phyloP scores from a whole-genome alignment of 2,329 filamentous ascomycete genomes.

The Penicillium sp. region DNA sequence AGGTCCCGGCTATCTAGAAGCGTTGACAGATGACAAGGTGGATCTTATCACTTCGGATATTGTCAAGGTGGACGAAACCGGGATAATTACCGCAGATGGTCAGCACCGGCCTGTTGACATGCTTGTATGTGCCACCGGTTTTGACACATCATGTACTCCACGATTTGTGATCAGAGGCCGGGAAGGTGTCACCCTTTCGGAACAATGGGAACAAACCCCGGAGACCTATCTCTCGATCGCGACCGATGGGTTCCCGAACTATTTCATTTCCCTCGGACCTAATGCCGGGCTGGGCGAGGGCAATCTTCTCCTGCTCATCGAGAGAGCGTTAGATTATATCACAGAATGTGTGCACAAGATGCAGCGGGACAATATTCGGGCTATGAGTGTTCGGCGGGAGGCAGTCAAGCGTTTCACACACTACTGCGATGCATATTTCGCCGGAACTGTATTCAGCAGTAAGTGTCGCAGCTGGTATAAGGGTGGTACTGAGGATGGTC shows the following conservation, averaged over 20 bases:
- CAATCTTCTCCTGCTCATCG: slow-evolving; percentile 29
- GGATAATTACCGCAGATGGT: slow-evolving; percentile 31
- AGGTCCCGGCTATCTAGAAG: too few relatives aligned
- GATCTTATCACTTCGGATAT: slow-evolving; percentile 51
- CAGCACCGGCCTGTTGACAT: slow-evolving; percentile 28
- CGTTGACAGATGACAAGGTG: slow-evolving; percentile 36
- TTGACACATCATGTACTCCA: slow-evolving; percentile 31
- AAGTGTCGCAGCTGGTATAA: slow-evolving; percentile 37
- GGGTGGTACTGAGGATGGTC: slow-evolving; percentile 25
- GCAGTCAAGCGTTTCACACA: slow-evolving; percentile 24
- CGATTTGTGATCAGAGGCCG: slow-evolving; percentile 30
- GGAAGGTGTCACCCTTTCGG: slow-evolving; percentile 13
- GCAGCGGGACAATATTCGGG: slow-evolving; percentile 29
- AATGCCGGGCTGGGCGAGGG: slow-evolving; percentile 29
- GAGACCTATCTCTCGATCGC: slow-evolving; percentile 32
- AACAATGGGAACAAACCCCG: slow-evolving; percentile 27
- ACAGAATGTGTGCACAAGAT: slow-evolving; percentile 30
- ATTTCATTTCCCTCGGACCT: slow-evolving; percentile 29
- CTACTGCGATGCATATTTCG: slow-evolving; percentile 31
- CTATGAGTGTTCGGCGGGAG: slow-evolving; percentile 21
- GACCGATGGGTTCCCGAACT: slow-evolving; percentile 30
- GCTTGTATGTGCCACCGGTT: slow-evolving; percentile 35
- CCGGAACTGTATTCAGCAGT: slow-evolving; percentile 28
- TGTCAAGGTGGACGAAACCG: slow-evolving; percentile 28
- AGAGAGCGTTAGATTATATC: slow-evolving; percentile 29